Conservation (phyloP, 148 eudicot genomes). For the Cornus controversa region DNA sequence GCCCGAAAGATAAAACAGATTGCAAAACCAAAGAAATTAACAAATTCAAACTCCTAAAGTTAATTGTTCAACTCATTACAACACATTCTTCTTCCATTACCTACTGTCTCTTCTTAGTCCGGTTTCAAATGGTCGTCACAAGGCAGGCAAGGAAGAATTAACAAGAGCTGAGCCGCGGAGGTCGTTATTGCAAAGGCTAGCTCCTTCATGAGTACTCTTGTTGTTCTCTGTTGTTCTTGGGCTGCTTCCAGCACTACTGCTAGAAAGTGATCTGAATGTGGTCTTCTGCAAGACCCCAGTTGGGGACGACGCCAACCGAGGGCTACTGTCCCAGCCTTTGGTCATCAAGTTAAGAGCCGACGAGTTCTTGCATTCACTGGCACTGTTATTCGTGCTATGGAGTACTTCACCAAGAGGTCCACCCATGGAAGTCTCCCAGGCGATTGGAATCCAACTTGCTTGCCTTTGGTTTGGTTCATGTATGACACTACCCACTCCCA, state of each 20-base stretch:
- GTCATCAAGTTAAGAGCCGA: constrained; percentile 40
- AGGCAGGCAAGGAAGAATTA: constrained; percentile 23
- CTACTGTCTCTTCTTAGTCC: not conserved
- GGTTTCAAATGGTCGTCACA: constrained; percentile 9
- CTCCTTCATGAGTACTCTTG: constrained; percentile 22
- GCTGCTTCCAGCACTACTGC: constrained; percentile 68
- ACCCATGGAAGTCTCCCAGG: constrained; percentile 61
- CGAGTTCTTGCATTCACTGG: constrained; percentile 22
- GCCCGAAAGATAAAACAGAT: constrained; percentile 2
- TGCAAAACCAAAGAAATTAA: constrained; percentile 15
- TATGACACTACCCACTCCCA: constrained; percentile 31
- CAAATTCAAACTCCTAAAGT: constrained; percentile 9
- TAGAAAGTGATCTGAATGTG: constrained; percentile 46
- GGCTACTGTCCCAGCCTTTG: constrained; percentile 37
- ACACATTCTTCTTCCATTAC: not conserved
- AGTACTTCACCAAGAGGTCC: constrained; percentile 84
- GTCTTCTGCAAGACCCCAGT: constrained; percentile 61
- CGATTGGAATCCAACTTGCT: constrained; percentile 45
- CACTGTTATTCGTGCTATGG: constrained; percentile 30
- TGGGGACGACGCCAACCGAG: constrained; percentile 44
- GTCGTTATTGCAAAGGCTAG: constrained; percentile 13
- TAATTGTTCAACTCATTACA: not conserved
- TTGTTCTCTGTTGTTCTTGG: constrained; percentile 32
- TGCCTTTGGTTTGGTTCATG: constrained; percentile 22
- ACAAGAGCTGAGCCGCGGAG: constrained; percentile 22